Evolutionary conservation across 495 filamentous ascomycete genomes (phyloP), one percentile per base, ranked within the genome.

Genomic region (Entonaema liquescens): DNA sequence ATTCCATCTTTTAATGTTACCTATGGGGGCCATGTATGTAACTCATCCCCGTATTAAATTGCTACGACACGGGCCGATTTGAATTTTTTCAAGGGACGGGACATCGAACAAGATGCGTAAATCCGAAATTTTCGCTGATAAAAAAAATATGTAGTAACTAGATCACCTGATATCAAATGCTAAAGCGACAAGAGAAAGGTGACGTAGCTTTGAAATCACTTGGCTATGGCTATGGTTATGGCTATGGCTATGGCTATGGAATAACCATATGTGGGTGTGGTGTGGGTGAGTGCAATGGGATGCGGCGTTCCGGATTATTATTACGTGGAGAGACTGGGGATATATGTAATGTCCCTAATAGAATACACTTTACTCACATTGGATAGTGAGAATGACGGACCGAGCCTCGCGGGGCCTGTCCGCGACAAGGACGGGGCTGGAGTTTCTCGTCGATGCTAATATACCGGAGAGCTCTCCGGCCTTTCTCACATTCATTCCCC

Each of bases 31-130:
- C n/a, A n/a, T n/a, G 13, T 7, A 21, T 47, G 42, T 21, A 47
- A 11, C 19, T 23, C 21, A 23, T 47, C 42, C 42, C 42, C 42
- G 19, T 47, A 47, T n/a, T 8, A 21, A 21, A 47, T 9, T 47
- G 42, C 42, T 47, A 47, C 42, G 42, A 47, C 42, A 12, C 42
- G 42, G 42, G 42, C 42, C 42, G 42, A 47, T 47, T 47, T 47
- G 42, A 47, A 21, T n/a, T n/a, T n/a, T 21, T 47, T 4, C 17
- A 21, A 40, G 42, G 17, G 21, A n/a, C n/a, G n/a, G n/a, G n/a
- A n/a, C n/a, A n/a, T n/a, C 35, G 35, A 38, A 13, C 15, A 40
- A n/a, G 38, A 17, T 40, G 17, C 15, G 4, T 40, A 47, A 47
- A 19, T 47, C 42, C 42, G 42, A 47, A 47, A 47, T 12, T 5